phyloP scores from a whole-genome alignment of 2,329 filamentous ascomycete species.

The Aspergillus phoenicis region DNA sequence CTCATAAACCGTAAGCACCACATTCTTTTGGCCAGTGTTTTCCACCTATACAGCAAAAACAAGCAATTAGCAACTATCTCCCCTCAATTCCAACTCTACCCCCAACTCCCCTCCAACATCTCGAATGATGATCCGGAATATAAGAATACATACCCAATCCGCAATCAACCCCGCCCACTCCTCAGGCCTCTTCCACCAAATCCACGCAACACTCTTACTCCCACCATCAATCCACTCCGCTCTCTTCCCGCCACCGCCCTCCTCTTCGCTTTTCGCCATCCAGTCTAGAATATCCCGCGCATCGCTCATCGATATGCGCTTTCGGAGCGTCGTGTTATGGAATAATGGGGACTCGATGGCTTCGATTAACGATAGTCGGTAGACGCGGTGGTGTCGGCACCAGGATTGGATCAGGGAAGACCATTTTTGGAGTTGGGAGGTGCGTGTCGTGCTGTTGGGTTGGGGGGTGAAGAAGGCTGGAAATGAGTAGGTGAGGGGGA shows the following conservation, averaged over 20 bases:
- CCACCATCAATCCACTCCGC: constrained; percentile 62
- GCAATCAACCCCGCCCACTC: constrained; percentile 85
- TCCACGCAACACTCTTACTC: constrained; percentile 63
- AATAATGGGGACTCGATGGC: constrained; percentile 62
- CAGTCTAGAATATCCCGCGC: constrained; percentile 58
- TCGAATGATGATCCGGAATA: too few species aligned
- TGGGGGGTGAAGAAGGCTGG: constrained; percentile 58
- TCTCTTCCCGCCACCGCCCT: constrained; percentile 50
- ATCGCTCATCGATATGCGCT: constrained; percentile 55
- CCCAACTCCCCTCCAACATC: too few species aligned
- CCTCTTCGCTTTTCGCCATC: constrained; percentile 54
- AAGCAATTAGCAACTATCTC: background rate
- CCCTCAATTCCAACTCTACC: background rate
- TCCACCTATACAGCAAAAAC: constrained; percentile 58
- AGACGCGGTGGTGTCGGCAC: constrained; percentile 76
- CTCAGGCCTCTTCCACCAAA: constrained; percentile 84
- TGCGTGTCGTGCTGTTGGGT: constrained; percentile 48
- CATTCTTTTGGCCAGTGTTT: constrained; percentile 82
- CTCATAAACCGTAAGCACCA: constrained; percentile 91
- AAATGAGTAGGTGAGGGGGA: constrained; percentile 49
- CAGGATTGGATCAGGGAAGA: constrained; percentile 80
- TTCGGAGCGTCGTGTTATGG: constrained; percentile 48
- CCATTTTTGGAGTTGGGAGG: constrained; percentile 73
- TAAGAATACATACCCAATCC: constrained; percentile 59
- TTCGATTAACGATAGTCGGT: constrained; percentile 69